These are phyloP conservation scores for Boletus tomentosulus DNA, from an alignment of 768 basidiomycete species.

Conservation along the genomic window DNA sequence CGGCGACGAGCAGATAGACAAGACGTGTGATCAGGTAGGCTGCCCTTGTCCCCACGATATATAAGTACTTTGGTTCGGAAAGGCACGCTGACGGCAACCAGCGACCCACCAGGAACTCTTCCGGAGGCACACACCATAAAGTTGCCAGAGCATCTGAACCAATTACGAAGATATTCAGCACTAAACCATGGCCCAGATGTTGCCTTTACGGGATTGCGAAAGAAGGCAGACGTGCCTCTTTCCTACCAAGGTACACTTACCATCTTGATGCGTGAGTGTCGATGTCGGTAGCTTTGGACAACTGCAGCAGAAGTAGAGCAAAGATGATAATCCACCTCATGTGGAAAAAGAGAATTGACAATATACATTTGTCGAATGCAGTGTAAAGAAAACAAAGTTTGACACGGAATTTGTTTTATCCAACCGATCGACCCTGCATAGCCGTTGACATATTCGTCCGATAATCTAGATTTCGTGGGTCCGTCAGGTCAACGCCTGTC, in stretches of 20 bases:
- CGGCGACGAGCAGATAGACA: neutral
- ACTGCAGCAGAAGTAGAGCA: too few species aligned
- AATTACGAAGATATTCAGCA: too few species aligned
- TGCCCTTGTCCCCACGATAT: neutral
- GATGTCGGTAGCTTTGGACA: conserved; percentile 9
- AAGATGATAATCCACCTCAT: too few species aligned
- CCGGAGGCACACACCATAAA: too few species aligned
- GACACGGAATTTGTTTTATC: neutral
- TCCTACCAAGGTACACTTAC: conserved; percentile 9
- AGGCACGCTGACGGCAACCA: too few species aligned
- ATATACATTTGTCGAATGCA: neutral
- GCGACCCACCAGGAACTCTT: too few species aligned
- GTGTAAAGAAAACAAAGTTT: neutral
- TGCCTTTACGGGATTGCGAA: too few species aligned
- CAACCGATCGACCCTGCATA: too few species aligned
- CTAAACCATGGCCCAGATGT: too few species aligned
- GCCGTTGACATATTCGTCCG: neutral
- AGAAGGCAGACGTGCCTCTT: too few species aligned
- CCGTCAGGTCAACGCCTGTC: neutral
- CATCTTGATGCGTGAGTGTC: conserved; percentile 11
- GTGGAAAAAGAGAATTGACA: neutral
- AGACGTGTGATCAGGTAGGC: neutral
- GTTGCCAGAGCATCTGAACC: too few species aligned
- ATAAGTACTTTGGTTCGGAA: too few species aligned
- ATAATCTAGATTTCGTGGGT: neutral